A percentile compares a stretch with the other conserved stretches of the same genome.
Evolutionary conservation across 202 grass and related monocot species (phyloP).

Genomic region (Setaria italica): DNA sequence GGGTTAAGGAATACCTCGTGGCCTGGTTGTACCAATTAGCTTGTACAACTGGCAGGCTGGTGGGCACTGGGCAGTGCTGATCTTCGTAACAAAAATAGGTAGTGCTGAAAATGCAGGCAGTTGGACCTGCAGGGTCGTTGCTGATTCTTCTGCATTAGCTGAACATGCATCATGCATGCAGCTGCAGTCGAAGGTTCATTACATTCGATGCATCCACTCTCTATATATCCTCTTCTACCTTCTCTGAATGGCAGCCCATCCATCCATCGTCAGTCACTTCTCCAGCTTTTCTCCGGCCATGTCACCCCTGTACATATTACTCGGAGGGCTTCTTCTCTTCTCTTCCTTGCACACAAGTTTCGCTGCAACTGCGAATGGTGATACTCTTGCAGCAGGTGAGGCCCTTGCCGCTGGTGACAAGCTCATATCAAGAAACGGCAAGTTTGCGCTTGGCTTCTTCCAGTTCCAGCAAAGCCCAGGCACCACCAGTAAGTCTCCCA

Average conservation of each 20-base stretch:
- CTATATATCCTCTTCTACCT: not conserved
- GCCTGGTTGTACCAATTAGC: not conserved
- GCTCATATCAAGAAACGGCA: constrained; percentile 1
- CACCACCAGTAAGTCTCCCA: constrained; percentile 4
- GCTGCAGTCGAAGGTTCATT: not conserved
- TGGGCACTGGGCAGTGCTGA: too few species aligned
- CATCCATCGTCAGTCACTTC: not conserved
- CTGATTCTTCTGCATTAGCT: not conserved
- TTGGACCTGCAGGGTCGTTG: not conserved
- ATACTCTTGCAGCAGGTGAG: not conserved
- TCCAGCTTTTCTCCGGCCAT: not conserved
- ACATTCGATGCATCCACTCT: not conserved
- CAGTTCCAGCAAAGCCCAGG: constrained; percentile 4
- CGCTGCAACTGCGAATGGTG: not conserved
- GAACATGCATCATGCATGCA: not conserved
- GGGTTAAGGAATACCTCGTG: not conserved
- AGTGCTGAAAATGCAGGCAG: not conserved
- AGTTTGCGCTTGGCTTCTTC: constrained; percentile 18
- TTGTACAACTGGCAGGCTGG: not conserved
- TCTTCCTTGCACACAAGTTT: not conserved
- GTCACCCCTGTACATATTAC: not conserved
- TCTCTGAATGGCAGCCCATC: not conserved
- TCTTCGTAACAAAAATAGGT: too few species aligned
- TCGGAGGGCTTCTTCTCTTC: not conserved
- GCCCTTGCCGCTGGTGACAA: not conserved